Evolutionary conservation across 495 filamentous ascomycete genomes (phyloP), one percentile per base, ranked within the genome.

Genomic region (Mycothermus thermophilus): DNA sequence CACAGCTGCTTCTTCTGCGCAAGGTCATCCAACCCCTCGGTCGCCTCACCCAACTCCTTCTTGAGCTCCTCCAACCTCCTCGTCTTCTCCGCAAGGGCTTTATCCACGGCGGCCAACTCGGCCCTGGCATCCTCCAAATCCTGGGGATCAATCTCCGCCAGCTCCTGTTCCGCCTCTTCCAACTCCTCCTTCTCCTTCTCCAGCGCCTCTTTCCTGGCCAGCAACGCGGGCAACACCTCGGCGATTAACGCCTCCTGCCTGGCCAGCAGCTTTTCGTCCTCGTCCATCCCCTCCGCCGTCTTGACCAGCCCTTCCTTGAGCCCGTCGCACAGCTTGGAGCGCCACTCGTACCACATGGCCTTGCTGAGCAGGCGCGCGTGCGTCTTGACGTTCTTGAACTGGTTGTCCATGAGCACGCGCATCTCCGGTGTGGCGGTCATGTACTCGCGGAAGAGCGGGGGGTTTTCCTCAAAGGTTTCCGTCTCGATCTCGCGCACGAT

Each of bases 271-370:
- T 67, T 59, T 38, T 83, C 77, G 40, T 97, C 90, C 8, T 62
- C 59, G 25, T 74, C 68, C 77, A 96, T 79, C 23, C 79, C 82
- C 27, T 80, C 71, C 0, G 67, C 63, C 27, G 83, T 85, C 24
- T 73, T 75, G 22, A 79, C 50, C 1, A 97, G 69, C 2, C 79
- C 83, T 40, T 83, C 75, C 48, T 77, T 81, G 13, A 96, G 65
- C 4, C 82, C 84, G 15, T 81, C 77, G 9, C 94, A 75, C 17
- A 95, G 72, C 45, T 84, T 83, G 74, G 81, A 85, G 21, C 92
- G 81, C 92, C 92, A 97, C 50, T 86, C 79, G 51, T 97, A 96
- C 92, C 92, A 97, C 56, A 84, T 87, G 24, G 75, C 83, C 52
- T 93, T 93, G 60, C 87, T 94, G 9, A 83, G 68, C 4, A 92